phyloP scores from a whole-genome alignment of 2,329 filamentous ascomycete genomes.

The Neofusicoccum ribis region DNA sequence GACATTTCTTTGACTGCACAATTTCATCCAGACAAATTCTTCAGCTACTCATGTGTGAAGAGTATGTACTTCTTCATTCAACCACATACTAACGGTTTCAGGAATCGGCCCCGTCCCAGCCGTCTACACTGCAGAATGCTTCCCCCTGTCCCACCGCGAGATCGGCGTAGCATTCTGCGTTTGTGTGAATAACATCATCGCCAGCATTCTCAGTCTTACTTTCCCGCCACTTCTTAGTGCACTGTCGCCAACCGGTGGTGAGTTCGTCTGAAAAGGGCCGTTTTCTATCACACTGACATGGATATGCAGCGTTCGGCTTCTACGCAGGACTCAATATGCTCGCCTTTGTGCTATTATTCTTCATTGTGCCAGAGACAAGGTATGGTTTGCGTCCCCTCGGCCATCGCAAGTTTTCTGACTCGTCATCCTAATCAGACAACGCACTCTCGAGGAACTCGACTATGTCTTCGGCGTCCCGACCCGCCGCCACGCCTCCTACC shows the following conservation, averaged over 20 bases:
- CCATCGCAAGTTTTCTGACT: constrained; percentile 62
- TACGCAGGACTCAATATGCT: constrained; percentile 62
- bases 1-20: no score
- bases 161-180: constrained; percentile 71
- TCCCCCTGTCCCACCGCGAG: constrained; percentile 69
- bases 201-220: constrained; percentile 60
- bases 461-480: constrained; percentile 52
- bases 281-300: no score
- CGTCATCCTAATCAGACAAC: constrained; percentile 49
- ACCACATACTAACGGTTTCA: background rate
- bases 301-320: constrained; percentile 55
- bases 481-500: constrained; percentile 41
- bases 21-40: no score
- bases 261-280: no score
- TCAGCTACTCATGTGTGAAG: no score
- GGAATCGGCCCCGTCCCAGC: constrained; percentile 61
- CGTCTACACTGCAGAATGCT: constrained; percentile 69
- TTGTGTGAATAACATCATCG: constrained; percentile 63
- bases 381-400: background rate
- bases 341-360: constrained; percentile 63
- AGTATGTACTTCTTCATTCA: background rate
- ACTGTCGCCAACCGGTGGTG: constrained; percentile 48
- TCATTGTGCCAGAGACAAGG: constrained; percentile 51
- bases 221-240: constrained; percentile 59
- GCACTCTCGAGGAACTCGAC: constrained; percentile 50